Percentiles rank a stretch among this genome's conserved stretches.
These are phyloP conservation scores for Trametes villosa DNA, from an alignment of 768 basidiomycete species.

Conservation along the genomic window DNA sequence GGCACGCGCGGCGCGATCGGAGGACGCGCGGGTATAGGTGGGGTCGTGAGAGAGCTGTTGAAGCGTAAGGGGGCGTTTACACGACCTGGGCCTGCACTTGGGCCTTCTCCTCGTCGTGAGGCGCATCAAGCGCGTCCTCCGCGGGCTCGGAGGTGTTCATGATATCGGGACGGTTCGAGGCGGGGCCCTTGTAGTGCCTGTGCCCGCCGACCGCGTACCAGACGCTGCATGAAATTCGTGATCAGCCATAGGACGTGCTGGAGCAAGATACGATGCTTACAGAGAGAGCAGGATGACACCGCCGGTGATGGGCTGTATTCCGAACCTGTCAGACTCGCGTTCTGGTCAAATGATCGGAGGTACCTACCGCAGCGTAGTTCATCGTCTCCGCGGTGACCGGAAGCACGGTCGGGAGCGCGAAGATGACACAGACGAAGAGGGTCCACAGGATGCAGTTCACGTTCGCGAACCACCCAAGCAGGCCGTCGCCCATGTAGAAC, in stretches of 20 bases:
- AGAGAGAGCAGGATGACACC: conserved; percentile 39
- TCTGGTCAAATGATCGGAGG: neutral
- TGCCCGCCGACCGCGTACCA: conserved; percentile 21
- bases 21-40: neutral
- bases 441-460: conserved; percentile 71
- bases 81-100: conserved; percentile 7
- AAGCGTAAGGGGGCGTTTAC: conserved; percentile 10
- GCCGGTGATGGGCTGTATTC: conserved; percentile 37
- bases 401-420: conserved; percentile 68
- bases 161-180: conserved; percentile 26
- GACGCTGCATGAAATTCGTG: conserved; percentile 4
- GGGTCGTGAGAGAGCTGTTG: conserved; percentile 8
- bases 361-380: conserved; percentile 78
- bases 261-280: conserved; percentile 26
- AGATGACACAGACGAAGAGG: conserved; percentile 68
- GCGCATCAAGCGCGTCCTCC: conserved; percentile 4
- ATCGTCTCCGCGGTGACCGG: conserved; percentile 76
- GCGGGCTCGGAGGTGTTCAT: neutral
- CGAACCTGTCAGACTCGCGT: neutral
- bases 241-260: no score
- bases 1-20: neutral
- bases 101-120: conserved; percentile 12
- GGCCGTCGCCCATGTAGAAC: conserved; percentile 80
- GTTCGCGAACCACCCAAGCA: conserved; percentile 65
- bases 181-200: conserved; percentile 34